Conservation (phyloP, 1,284 basidiomycete genomes). For the Cutaneotrichosporon dermatis region DNA sequence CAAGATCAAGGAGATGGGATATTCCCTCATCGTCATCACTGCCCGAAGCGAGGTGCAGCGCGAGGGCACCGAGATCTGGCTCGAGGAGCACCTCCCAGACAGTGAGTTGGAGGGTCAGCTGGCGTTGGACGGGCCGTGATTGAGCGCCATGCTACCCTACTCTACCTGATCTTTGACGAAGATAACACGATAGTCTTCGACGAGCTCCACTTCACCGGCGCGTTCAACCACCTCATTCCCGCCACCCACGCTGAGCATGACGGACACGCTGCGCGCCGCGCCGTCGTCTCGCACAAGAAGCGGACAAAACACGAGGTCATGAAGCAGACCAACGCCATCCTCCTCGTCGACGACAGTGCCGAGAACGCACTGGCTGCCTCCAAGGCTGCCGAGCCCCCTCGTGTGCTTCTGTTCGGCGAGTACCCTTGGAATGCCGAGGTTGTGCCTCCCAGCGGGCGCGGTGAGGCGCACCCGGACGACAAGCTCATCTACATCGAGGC, state of each 20-base stretch:
- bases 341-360: constrained; percentile 72
- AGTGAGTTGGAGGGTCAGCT: constrained; percentile 24
- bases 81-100: constrained; percentile 63
- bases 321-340: constrained; percentile 57
- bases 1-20: constrained; percentile 60
- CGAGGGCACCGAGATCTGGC: constrained; percentile 63
- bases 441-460: constrained; percentile 46
- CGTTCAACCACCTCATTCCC: constrained; percentile 54
- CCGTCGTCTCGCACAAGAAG: constrained; percentile 57
- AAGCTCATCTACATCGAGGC: constrained; percentile 60
- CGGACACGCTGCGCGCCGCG: constrained; percentile 49
- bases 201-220: constrained; percentile 68
- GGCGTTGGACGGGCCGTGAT: too few species aligned
- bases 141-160: too few species aligned
- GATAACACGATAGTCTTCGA: constrained; percentile 56
- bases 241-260: constrained; percentile 44
- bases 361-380: constrained; percentile 68
- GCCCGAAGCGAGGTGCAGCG: constrained; percentile 60
- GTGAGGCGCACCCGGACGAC: constrained; percentile 41
- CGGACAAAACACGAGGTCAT: constrained; percentile 64
- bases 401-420: constrained; percentile 68
- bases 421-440: constrained; percentile 67
- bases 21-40: constrained; percentile 64
- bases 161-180: neutral
- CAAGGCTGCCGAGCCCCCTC: constrained; percentile 47